These are phyloP conservation scores for Panicum miliaceum DNA, from an alignment of 176 grass and related monocot species.

Conservation along the genomic window DNA sequence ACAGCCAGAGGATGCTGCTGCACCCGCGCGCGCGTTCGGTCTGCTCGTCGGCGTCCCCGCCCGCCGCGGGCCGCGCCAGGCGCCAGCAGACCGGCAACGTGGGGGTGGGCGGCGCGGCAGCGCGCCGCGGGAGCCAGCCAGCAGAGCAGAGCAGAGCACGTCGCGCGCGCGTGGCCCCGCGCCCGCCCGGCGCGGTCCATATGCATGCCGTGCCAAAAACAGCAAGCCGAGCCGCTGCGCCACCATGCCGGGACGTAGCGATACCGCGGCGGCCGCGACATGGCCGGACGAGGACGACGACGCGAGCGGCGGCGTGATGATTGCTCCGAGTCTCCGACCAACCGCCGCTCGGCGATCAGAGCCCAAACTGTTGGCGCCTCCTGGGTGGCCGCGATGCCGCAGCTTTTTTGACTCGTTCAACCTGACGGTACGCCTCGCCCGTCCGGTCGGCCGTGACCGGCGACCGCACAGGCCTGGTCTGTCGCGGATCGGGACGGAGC, in stretches of 20 bases:
- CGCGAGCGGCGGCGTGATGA: not conserved
- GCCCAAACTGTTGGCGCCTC: not conserved
- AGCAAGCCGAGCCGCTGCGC: not conserved
- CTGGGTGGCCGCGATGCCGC: not conserved
- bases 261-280: not conserved
- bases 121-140: constrained; percentile 1
- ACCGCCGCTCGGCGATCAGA: constrained; percentile 17
- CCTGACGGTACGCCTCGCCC: not conserved
- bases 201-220: not conserved
- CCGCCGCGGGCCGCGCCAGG: not conserved
- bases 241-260: not conserved
- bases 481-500: not conserved
- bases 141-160: not conserved
- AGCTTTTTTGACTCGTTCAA: constrained; percentile 22
- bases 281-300: not conserved
- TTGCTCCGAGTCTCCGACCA: constrained; percentile 14
- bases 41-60: not conserved
- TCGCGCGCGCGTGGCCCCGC: not conserved
- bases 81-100: not conserved
- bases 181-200: not conserved
- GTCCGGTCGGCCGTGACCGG: not conserved
- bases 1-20: too few relatives aligned
- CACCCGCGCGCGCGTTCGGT: too few relatives aligned
- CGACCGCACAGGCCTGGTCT: not conserved
- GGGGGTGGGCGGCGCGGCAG: not conserved